Base-by-base conservation (phyloP, 31 red algal genomes). In the Porphyra umbilicalis region DNA sequence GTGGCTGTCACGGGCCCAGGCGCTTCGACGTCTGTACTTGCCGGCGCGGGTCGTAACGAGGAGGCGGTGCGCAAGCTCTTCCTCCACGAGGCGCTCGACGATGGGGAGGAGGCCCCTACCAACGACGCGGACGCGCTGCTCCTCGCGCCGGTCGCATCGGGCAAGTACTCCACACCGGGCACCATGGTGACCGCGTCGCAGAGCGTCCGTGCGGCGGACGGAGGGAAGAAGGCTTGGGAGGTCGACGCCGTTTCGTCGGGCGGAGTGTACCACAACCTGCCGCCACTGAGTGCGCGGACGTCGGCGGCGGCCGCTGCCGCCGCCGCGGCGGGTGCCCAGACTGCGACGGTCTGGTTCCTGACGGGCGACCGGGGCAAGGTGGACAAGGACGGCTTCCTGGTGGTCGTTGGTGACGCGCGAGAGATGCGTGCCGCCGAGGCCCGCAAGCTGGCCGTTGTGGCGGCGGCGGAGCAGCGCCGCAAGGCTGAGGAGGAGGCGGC, bases 401-500 rank as follows among this genome's bases (percentile, higher is more conserved):
- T 82, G 32, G 42, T 82, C 6, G 35, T 35, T 0, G 35, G 36
- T 15, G 42, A 74, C 32, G 80, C 32, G 34, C 80, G 42, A 3
- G 35, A 82, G 33, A 33, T 82, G 42, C 32, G 35, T 15, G 39
- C 42, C 29, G 80, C 42, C 8, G 80, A 33, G 80, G 76, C 32
- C 4, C 76, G 76, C 25, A 78, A 78, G 76, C 34, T 78, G 76
- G 76, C 76, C 30, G 25, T 35, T 33, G 76, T 15, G 6, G 76
- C 76, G 0, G 75, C 82, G 20, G 85, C 86, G 40, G 90, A 87
- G 75, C 74, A 79, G 76, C 76, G 84, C 57, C 76, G 76, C 11
- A 94, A 80, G 74, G 91, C 86, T 79, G 35, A 83, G 34, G 91
- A 78, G 81, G 80, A 79, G 7, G 80, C 42, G n/a, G 84, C 84